phyloP scores from a whole-genome alignment of 148 eudicot species.

The Silene latifolia region DNA sequence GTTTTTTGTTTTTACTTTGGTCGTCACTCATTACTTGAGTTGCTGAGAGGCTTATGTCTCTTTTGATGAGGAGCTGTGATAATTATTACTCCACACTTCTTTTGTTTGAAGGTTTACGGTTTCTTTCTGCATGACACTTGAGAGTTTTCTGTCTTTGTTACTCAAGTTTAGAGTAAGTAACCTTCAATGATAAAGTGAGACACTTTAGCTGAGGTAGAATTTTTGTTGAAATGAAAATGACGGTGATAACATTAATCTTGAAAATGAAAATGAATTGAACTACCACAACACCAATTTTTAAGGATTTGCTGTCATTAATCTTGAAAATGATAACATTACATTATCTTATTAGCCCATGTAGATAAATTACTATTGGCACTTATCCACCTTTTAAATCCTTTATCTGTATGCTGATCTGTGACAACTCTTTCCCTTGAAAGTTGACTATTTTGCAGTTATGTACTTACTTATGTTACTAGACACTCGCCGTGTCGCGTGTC shows the following conservation, averaged over 20 bases:
- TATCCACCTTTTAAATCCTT: not conserved
- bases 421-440: not conserved
- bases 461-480: too few species aligned
- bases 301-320: too few species aligned
- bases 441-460: not conserved
- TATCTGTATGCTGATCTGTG: not conserved
- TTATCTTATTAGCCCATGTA: not conserved
- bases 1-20: not conserved
- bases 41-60: not conserved
- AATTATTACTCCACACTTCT: not conserved
- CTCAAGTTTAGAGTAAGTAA: not conserved
- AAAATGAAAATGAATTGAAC: not conserved
- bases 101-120: not conserved
- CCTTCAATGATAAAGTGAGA: too few species aligned
- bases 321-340: not conserved
- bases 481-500: too few species aligned
- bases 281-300: not conserved
- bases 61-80: not conserved
- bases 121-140: too few species aligned
- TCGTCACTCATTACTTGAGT: not conserved
- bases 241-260: not conserved
- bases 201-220: constrained; percentile 5
- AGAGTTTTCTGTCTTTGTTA: not conserved
- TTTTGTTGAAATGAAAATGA: constrained; percentile 1
- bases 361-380: not conserved